Base-by-base conservation (phyloP, 2,329 filamentous ascomycete genomes). In the Phoma sp. region DNA sequence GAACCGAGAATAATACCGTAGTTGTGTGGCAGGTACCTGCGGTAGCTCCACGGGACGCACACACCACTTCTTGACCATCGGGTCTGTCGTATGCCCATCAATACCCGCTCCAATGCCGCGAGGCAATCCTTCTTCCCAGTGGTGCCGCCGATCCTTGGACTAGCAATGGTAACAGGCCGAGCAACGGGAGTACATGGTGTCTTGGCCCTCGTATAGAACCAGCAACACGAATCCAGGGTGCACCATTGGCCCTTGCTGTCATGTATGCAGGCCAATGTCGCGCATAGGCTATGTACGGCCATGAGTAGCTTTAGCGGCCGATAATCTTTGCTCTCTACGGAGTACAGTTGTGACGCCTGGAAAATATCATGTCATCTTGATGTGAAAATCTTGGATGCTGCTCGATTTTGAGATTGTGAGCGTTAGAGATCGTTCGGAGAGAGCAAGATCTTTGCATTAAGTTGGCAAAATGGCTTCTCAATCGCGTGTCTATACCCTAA, bases 11-110 rank as follows among this genome's bases (percentile, higher is more conserved):
- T 40, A 33, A 24, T 24, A 24, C 22, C 22, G n/a, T 12, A 43
- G 39, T 44, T 6, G 21, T n/a, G 45, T 50, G 46, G 43, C 41
- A 51, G 43, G 52, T 51, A 55, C 46, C 46, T 51, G 52, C 46
- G 52, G 47, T 46, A 55, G 52, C 46, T 49, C 32, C 41, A 51
- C 36, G 32, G 43, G 25, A 38, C 46, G 41, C 52, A 51, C 51
- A 45, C 32, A 45, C 51, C 51, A 45, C 35, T 13, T 49, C 40
- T 45, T 21, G 35, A 49, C 21, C 51, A 27, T 40, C 17, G 27
- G 51, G 29, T 21, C 36, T 13, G 21, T 21, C 31, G 35, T 17
- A 32, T 47, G 21, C 40, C 40, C 45, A 55, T 17, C 37, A 27
- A 45, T 49, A 55, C 35, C 40, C 50, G 40, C 27, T 35, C 27